phyloP scores from a whole-genome alignment of 352 stramenopile species.

The Phytophthora hibernalis region DNA sequence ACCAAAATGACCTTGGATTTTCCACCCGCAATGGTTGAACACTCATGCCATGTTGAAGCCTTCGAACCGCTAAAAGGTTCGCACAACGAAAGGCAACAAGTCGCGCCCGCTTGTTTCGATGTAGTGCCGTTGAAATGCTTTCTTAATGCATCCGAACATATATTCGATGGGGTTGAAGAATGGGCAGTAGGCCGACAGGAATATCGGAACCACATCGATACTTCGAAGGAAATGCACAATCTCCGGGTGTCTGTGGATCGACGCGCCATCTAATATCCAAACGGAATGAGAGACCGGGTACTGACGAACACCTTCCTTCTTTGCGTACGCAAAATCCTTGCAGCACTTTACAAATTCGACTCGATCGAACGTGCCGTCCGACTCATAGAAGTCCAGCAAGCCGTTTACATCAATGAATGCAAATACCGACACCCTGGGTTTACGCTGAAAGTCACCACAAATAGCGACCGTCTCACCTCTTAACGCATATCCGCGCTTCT shows the following conservation, averaged over 20 bases:
- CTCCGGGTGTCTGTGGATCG: not conserved
- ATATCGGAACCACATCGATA: too few relatives aligned
- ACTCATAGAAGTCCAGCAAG: conserved; percentile 27
- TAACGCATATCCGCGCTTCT: conserved; percentile 25
- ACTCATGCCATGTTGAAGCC: too few relatives aligned
- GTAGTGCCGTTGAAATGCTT: too few relatives aligned
- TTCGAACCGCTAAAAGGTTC: too few relatives aligned
- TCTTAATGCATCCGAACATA: too few relatives aligned
- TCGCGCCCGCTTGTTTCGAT: too few relatives aligned
- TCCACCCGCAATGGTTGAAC: too few relatives aligned
- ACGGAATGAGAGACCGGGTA: not conserved
- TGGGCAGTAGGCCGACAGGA: too few relatives aligned
- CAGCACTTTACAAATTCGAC: conserved; percentile 18
- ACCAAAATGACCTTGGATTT: too few relatives aligned
- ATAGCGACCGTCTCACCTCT: conserved; percentile 23
- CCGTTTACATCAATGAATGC: conserved; percentile 29
- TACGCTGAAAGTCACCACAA: conserved; percentile 32
- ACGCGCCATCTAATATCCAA: not conserved
- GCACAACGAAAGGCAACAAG: too few relatives aligned
- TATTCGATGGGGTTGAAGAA: too few relatives aligned
- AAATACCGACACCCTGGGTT: conserved; percentile 27
- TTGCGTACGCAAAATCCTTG: not conserved
- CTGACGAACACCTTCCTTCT: not conserved
- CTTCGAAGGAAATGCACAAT: conserved; percentile 1
- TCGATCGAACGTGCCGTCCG: conserved; percentile 34